Evolutionary conservation across 2,329 filamentous ascomycete species (phyloP).

Genomic region (Ophiocordyceps unilateralis): DNA sequence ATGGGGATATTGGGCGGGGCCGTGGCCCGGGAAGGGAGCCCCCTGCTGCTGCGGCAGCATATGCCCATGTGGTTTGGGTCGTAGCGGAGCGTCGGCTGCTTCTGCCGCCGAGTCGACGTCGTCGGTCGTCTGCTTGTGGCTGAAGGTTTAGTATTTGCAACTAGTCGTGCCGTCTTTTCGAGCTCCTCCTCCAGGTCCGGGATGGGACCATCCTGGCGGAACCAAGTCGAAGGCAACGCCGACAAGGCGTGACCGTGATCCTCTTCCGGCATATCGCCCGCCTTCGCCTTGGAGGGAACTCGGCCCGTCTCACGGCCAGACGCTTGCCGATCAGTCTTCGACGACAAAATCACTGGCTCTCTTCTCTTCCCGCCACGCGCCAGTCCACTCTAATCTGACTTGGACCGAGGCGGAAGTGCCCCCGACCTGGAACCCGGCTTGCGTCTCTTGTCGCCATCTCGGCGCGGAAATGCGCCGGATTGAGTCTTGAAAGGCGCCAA

Average conservation of each 20-base stretch:
- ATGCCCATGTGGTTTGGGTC: constrained; percentile 9
- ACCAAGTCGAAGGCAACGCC: constrained; percentile 1
- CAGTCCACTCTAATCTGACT: neutral
- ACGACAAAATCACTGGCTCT: neutral
- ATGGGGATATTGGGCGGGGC: constrained; percentile 17
- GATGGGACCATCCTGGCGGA: neutral
- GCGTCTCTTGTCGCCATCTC: neutral
- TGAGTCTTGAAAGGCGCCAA: neutral
- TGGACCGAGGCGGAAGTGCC: neutral
- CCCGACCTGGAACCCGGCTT: neutral
- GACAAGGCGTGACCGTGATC: neutral
- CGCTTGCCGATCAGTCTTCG: neutral
- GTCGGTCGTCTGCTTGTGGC: neutral
- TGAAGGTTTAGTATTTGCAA: neutral
- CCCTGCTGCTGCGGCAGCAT: constrained; percentile 11
- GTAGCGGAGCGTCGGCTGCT: constrained; percentile 1
- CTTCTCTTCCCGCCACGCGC: neutral
- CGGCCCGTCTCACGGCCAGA: neutral
- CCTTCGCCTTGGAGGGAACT: neutral
- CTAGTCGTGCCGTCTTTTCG: neutral
- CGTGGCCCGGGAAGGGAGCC: constrained; percentile 8
- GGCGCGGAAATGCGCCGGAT: neutral
- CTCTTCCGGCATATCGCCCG: neutral
- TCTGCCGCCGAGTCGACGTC: neutral
- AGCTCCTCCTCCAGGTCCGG: constrained; percentile 1